phyloP scores from a whole-genome alignment of 2,329 filamentous ascomycete genomes.

The Penicillium sp. region DNA sequence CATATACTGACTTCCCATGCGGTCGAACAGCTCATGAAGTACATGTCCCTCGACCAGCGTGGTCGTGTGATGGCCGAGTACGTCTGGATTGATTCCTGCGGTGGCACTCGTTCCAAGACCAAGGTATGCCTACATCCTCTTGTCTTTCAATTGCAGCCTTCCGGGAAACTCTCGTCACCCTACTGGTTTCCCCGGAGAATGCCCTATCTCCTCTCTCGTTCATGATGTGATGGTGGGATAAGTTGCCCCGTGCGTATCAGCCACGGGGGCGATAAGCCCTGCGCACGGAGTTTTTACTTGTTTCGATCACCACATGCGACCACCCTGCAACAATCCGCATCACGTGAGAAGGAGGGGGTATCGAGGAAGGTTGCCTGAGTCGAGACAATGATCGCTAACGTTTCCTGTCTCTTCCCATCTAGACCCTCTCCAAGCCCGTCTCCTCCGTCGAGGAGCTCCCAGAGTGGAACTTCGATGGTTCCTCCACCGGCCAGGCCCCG shows the following conservation, averaged over 20 bases:
- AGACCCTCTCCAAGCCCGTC: slow-evolving; percentile 68
- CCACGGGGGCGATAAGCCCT: slow-evolving; percentile 30
- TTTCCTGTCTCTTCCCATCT: neutral
- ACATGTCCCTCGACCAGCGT: slow-evolving; percentile 86
- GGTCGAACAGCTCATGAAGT: slow-evolving; percentile 77
- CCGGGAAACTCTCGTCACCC: neutral
- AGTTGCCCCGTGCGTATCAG: slow-evolving; percentile 11
- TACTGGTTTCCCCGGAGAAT: neutral
- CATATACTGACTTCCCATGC: slow-evolving; percentile 47
- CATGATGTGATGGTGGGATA: slow-evolving; percentile 9
- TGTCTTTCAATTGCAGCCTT: neutral
- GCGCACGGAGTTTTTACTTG: slow-evolving; percentile 28
- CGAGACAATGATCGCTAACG: slow-evolving; percentile 16
- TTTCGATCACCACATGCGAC: slow-evolving; percentile 19
- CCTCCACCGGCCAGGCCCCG: slow-evolving; percentile 87
- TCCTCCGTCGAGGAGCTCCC: slow-evolving; percentile 66
- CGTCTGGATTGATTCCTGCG: slow-evolving; percentile 88
- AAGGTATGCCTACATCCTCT: slow-evolving; percentile 68
- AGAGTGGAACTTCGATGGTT: slow-evolving; percentile 85
- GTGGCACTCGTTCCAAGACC: slow-evolving; percentile 89
- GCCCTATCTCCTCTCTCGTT: neutral
- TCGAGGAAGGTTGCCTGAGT: neutral
- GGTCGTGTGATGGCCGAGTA: slow-evolving; percentile 92
- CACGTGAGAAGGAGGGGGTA: slow-evolving; percentile 28
- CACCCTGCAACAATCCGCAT: slow-evolving; percentile 32